phyloP scores from a whole-genome alignment of 345 rosid genomes.

The Cardamine chenopodiifolia region DNA sequence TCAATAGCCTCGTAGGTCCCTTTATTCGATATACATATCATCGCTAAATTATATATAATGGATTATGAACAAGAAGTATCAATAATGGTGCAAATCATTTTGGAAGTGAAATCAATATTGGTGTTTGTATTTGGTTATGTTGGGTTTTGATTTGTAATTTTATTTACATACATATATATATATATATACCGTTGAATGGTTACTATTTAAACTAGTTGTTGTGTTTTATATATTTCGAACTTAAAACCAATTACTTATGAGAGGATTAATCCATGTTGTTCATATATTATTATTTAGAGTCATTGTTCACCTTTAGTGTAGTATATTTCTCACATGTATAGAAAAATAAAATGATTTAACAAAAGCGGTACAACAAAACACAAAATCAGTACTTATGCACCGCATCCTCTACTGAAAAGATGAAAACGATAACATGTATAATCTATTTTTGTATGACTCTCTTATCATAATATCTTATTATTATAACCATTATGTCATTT shows the following conservation, averaged over 20 bases:
- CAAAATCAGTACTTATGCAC: no score
- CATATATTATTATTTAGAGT: not conserved
- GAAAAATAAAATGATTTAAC: not conserved
- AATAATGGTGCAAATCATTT: slow-evolving; percentile 6
- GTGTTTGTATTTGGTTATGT: not conserved
- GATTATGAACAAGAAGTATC: slow-evolving; percentile 14
- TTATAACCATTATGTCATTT: not conserved
- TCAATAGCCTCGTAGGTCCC: slow-evolving; percentile 30
- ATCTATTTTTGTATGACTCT: not conserved
- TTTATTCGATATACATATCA: slow-evolving; percentile 14
- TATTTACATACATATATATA: no score
- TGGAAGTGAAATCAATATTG: not conserved
- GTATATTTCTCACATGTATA: not conserved
- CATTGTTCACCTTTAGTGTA: not conserved
- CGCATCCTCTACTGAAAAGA: no score
- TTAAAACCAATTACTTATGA: not conserved
- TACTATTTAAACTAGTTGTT: not conserved
- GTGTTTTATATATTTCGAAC: not conserved
- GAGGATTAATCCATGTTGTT: not conserved
- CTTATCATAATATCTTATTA: not conserved
- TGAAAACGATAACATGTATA: not conserved
- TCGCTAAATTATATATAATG: not conserved
- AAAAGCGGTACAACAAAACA: no score
- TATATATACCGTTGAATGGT: not conserved
- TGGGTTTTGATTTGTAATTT: not conserved